These are phyloP conservation scores for Flaveria floridana DNA, from an alignment of 140 eudicot species.

Conservation along the genomic window DNA sequence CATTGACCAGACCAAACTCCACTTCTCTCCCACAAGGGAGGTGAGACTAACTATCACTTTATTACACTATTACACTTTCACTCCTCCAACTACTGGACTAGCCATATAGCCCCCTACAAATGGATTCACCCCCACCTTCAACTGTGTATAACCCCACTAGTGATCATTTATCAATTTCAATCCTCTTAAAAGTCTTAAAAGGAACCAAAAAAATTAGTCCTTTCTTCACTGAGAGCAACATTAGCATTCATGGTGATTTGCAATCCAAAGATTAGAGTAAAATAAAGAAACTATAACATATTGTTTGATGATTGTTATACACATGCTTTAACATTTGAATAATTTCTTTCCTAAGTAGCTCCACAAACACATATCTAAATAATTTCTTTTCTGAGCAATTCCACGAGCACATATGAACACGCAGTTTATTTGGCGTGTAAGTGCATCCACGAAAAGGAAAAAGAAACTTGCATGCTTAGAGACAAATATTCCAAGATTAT, in stretches of 20 bases:
- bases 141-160: conserved; percentile 16
- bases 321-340: conserved; percentile 15
- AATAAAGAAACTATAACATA: background rate
- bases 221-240: background rate
- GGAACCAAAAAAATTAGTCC: conserved; percentile 2
- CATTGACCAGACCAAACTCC: conserved; percentile 41
- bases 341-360: conserved; percentile 11
- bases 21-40: conserved; percentile 23
- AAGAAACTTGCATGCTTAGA: conserved; percentile 28
- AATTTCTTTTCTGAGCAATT: conserved; percentile 14
- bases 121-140: conserved; percentile 10
- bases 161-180: background rate
- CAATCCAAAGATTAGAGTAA: background rate
- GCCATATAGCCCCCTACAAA: conserved; percentile 30
- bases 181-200: background rate
- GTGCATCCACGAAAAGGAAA: background rate
- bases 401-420: conserved; percentile 14
- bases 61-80: conserved; percentile 19
- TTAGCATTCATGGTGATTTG: background rate
- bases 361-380: conserved; percentile 3
- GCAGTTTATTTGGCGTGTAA: conserved; percentile 21
- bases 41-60: conserved; percentile 30
- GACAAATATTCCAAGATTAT: conserved; percentile 20
- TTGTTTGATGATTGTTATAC: background rate
- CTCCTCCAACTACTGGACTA: conserved; percentile 25